Conservation (phyloP, 768 basidiomycete species). For the Mycena haematopus region DNA sequence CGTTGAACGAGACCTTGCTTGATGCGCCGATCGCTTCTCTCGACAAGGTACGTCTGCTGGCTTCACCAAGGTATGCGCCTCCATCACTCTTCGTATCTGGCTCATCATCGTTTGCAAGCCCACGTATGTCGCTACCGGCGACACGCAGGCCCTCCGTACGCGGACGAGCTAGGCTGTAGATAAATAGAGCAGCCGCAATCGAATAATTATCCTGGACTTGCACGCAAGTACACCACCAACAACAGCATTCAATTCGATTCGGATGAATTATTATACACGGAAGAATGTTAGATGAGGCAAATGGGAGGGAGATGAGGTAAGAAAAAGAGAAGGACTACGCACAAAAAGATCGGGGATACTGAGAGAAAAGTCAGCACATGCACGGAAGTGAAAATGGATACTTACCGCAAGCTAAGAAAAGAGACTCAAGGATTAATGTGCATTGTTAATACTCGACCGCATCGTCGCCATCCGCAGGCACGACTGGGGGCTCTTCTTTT, state of each 20-base stretch:
- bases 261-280: conserved; percentile 19
- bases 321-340: conserved; percentile 28
- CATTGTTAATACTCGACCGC: conserved; percentile 76
- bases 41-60: conserved; percentile 66
- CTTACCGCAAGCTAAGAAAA: conserved; percentile 29
- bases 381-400: background rate
- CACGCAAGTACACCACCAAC: conserved; percentile 8
- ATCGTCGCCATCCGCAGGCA: conserved; percentile 78
- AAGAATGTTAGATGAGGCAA: conserved; percentile 18
- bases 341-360: conserved; percentile 26
- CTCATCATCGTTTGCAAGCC: conserved; percentile 54
- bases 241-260: conserved; percentile 16
- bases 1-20: conserved; percentile 63
- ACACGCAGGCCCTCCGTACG: conserved; percentile 79
- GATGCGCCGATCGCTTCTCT: conserved; percentile 70
- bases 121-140: conserved; percentile 87
- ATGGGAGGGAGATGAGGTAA: background rate
- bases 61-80: conserved; percentile 67
- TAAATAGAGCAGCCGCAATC: conserved; percentile 34
- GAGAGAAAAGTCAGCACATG: background rate
- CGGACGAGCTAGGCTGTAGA: conserved; percentile 81
- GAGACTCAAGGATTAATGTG: conserved; percentile 19
- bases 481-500: conserved; percentile 58
- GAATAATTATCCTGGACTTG: conserved; percentile 16
- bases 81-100: conserved; percentile 4